Percentiles rank a stretch among this genome's conserved stretches.
Evolutionary conservation across 2,329 filamentous ascomycete genomes (phyloP).

Genomic region (Colletotrichum chlorophyti): DNA sequence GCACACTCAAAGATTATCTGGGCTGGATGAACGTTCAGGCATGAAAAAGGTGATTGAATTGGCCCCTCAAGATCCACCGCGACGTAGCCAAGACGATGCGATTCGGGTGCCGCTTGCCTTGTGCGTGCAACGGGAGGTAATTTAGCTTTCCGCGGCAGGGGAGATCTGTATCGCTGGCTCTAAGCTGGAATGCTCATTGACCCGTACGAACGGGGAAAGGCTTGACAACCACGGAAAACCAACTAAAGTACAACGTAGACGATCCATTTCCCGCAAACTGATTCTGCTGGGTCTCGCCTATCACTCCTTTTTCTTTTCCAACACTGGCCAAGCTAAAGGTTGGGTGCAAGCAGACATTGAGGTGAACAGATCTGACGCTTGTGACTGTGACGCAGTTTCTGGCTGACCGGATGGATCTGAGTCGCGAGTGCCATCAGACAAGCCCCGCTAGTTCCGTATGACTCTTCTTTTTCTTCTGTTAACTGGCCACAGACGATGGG

Average conservation of each 20-base stretch:
- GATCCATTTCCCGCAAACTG: no score
- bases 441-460: slow-evolving; percentile 16
- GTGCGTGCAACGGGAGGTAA: background rate
- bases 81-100: background rate
- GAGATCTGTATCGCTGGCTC: background rate
- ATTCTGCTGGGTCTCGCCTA: background rate
- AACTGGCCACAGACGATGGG: no score
- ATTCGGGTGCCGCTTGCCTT: background rate
- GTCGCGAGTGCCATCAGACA: slow-evolving; percentile 21
- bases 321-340: background rate
- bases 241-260: no score
- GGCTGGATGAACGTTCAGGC: background rate
- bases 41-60: background rate
- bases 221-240: background rate
- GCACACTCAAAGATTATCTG: background rate
- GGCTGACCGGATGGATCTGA: slow-evolving; percentile 14
- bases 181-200: no score
- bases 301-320: background rate
- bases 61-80: background rate
- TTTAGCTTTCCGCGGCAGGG: background rate
- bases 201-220: no score
- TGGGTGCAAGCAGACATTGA: background rate
- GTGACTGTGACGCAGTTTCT: slow-evolving; percentile 16
- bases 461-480: slow-evolving; percentile 25
- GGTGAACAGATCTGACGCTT: slow-evolving; percentile 5